Evolutionary conservation across 495 filamentous ascomycete genomes (phyloP).

Genomic region (Penicillium chermesinum): DNA sequence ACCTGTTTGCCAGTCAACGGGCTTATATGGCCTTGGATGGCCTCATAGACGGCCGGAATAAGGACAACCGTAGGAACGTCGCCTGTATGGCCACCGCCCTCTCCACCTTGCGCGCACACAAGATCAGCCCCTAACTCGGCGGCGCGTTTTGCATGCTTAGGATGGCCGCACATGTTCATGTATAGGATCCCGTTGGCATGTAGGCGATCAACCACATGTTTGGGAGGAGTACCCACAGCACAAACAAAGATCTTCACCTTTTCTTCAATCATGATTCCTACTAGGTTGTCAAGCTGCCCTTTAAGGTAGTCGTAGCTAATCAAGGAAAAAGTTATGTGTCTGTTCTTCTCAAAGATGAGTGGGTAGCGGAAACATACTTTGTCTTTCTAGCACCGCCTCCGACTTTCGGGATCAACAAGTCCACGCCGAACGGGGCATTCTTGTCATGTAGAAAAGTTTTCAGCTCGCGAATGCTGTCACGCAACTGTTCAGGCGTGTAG

Average conservation of each 20-base stretch:
- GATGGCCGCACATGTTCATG: constrained; percentile 99
- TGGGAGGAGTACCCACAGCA: constrained; percentile 90
- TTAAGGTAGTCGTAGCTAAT: constrained; percentile 98
- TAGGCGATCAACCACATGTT: constrained; percentile 78
- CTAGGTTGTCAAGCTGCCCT: constrained; percentile 87
- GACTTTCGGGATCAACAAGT: constrained; percentile 90
- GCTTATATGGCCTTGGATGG: constrained; percentile 74
- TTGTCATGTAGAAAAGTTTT: constrained; percentile 87
- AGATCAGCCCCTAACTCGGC: constrained; percentile 83
- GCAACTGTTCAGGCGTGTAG: constrained; percentile 95
- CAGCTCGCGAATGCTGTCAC: constrained; percentile 88
- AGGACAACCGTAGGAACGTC: constrained; percentile 86
- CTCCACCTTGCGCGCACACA: constrained; percentile 90
- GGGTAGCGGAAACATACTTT: constrained; percentile 60
- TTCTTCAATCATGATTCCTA: constrained; percentile 87
- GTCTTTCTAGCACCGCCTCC: constrained; percentile 91
- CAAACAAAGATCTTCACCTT: constrained; percentile 92
- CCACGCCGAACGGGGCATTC: constrained; percentile 97
- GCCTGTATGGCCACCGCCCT: constrained; percentile 88
- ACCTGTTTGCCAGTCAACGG: constrained; percentile 82
- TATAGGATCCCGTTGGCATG: constrained; percentile 84
- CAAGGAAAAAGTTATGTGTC: constrained; percentile 15
- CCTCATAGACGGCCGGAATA: constrained; percentile 82
- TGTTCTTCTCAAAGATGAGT: background rate
- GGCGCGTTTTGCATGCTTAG: constrained; percentile 94